Base-by-base conservation (phyloP, 257 asterid genomes). In the Solanum neorickii region DNA sequence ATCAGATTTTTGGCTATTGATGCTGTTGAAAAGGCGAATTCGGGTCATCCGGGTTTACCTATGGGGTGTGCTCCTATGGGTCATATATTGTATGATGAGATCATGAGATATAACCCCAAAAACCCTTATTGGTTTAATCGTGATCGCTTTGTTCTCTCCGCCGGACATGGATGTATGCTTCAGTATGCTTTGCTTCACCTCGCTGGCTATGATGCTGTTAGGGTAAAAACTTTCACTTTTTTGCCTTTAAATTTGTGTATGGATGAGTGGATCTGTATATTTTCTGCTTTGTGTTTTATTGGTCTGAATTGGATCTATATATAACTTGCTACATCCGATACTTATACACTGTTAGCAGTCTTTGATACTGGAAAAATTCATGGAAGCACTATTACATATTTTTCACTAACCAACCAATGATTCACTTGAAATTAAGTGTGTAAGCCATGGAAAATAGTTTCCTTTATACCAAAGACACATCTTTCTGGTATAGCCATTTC, bases 51-150 rank as follows among this genome's bases (percentile, higher is more conserved):
- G 29, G 98, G 98, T 83, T 82, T 95, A 88, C 98, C 98, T 62
- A 94, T 95, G 98, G 98, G 98, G 0, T 94, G 98, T 86, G 98
- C 98, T 6, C 98, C 98, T 49, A 94, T 95, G 94, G 98, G 96
- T 11, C 98, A 95, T 73, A 86, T 95, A 42, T 86, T 95, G 94
- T 95, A 94, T 88, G 98, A 94, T 84, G 98, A 94, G 92, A 94
- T 94, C 75, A 92, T 95, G 97, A 93, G 90, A 91, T 94, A 92
- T 87, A 95, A 94, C 86, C 98, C 98, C 5, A 95, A 94, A 90
- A 95, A 95, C 35, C 98, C 98, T 9, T 94, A 94, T 56, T 95
- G 98, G 98, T 94, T 94, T 68, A 95, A 95, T 82, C 92, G 98
- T 5, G 98, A 95, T 82, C 91, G 98, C 78, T 95, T 95, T 73